Evolutionary conservation across 2,329 filamentous ascomycete species (phyloP).

Genomic region (Epichloe uncinata): DNA sequence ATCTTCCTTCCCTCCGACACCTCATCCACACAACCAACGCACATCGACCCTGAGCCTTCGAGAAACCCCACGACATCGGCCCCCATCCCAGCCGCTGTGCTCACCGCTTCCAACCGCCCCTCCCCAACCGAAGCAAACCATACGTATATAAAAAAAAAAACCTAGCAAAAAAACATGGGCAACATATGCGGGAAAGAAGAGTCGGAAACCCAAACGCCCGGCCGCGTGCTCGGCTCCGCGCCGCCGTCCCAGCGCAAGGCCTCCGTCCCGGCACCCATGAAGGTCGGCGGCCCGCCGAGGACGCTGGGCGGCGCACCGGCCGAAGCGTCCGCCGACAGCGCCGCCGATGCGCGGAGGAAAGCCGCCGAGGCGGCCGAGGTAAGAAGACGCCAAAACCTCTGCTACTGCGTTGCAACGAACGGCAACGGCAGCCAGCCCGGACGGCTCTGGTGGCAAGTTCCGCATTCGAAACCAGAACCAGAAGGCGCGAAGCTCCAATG

Average conservation of each 20-base stretch:
- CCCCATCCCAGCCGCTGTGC: too few species aligned
- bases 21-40: too few species aligned
- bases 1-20: not conserved
- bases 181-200: constrained; percentile 75
- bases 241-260: constrained; percentile 31
- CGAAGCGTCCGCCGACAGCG: constrained; percentile 11
- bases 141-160: not conserved
- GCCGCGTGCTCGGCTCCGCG: constrained; percentile 53
- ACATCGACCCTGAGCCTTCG: too few species aligned
- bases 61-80: too few species aligned
- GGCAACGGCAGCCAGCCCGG: too few species aligned
- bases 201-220: constrained; percentile 51
- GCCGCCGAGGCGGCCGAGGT: constrained; percentile 82
- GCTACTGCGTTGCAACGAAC: too few species aligned
- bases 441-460: too few species aligned
- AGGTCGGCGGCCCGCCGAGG: constrained; percentile 43
- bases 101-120: too few species aligned
- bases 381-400: constrained; percentile 7
- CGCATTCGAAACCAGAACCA: too few species aligned
- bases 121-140: not conserved
- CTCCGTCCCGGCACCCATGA: constrained; percentile 29
- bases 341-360: constrained; percentile 47
- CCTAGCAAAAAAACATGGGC: constrained; percentile 58
- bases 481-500: too few species aligned
- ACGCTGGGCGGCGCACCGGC: constrained; percentile 44